phyloP scores from a whole-genome alignment of 148 eudicot genomes.

The Chenopodium berlandieri region DNA sequence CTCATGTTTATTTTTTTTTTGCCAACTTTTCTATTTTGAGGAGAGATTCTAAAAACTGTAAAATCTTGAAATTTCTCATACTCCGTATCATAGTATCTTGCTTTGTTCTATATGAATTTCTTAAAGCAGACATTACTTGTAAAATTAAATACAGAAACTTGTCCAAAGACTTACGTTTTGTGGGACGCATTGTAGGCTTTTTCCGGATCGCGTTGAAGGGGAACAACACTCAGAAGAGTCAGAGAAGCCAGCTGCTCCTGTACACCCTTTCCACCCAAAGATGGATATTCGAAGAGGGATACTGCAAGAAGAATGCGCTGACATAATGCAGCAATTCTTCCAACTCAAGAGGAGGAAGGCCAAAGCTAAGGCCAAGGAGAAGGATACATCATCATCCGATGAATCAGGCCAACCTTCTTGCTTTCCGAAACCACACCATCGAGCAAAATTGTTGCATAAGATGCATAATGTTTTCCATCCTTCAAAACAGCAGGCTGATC shows the following conservation, averaged over 20 bases:
- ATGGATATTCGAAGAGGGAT: conserved; percentile 70
- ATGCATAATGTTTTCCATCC: conserved; percentile 57
- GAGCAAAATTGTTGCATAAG: conserved; percentile 52
- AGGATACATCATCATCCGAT: conserved; percentile 16
- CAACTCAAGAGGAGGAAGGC: conserved; percentile 61
- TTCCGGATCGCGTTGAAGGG: conserved; percentile 52
- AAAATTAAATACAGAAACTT: neutral
- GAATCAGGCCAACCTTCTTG: conserved; percentile 42
- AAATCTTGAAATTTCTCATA: neutral
- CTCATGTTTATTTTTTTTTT: too few relatives aligned
- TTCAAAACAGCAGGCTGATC: conserved; percentile 12
- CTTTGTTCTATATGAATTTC: neutral
- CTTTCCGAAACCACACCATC: conserved; percentile 54
- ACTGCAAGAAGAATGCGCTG: conserved; percentile 73
- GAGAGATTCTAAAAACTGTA: too few relatives aligned
- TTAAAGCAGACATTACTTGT: neutral
- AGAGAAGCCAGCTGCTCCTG: conserved; percentile 70
- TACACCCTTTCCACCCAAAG: conserved; percentile 91
- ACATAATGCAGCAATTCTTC: conserved; percentile 85
- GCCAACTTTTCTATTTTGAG: too few relatives aligned
- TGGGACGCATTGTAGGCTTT: conserved; percentile 51
- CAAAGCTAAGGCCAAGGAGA: conserved; percentile 40
- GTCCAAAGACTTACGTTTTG: neutral
- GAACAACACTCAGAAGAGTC: conserved; percentile 38
- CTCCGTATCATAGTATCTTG: neutral